phyloP scores from a whole-genome alignment of 768 basidiomycete species.

The Pleurotus platypus region DNA sequence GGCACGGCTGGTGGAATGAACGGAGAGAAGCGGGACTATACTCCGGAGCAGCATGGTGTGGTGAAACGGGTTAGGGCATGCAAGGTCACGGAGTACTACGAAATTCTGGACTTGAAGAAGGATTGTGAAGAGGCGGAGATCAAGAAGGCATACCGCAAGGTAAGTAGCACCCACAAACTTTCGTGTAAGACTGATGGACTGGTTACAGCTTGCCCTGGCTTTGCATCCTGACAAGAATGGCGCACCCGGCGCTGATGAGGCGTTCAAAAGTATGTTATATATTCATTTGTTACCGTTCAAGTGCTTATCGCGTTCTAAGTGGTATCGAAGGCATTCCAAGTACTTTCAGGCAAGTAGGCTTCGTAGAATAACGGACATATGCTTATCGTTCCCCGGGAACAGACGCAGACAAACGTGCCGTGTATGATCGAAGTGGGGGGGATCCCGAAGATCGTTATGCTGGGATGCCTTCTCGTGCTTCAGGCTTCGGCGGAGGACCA shows the following conservation, averaged over 20 bases:
- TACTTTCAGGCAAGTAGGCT: slow-evolving; percentile 64
- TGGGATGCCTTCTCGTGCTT: slow-evolving; percentile 58
- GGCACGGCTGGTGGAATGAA: slow-evolving; percentile 62
- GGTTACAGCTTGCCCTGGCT: slow-evolving; percentile 72
- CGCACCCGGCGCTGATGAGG: slow-evolving; percentile 97
- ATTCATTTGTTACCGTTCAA: slow-evolving; percentile 1
- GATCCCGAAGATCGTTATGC: slow-evolving; percentile 85
- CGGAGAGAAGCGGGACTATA: slow-evolving; percentile 81
- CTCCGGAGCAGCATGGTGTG: slow-evolving; percentile 74
- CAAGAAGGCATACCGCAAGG: slow-evolving; percentile 97
- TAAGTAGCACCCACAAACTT: slow-evolving; percentile 25
- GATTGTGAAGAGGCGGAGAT: slow-evolving; percentile 82
- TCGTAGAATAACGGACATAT: no score
- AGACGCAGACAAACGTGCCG: slow-evolving; percentile 89
- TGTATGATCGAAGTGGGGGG: slow-evolving; percentile 77
- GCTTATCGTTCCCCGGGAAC: background rate
- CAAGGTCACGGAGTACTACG: slow-evolving; percentile 90
- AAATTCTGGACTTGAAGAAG: slow-evolving; percentile 76
- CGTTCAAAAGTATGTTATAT: slow-evolving; percentile 81
- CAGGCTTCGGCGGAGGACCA: slow-evolving; percentile 46
- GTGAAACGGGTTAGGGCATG: slow-evolving; percentile 86
- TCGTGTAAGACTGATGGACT: slow-evolving; percentile 1
- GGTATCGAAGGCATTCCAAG: slow-evolving; percentile 97
- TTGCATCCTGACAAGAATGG: slow-evolving; percentile 93
- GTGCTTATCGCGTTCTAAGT: slow-evolving; percentile 43